Percentiles rank a stretch among this genome's conserved stretches.
phyloP scores from a whole-genome alignment of 768 basidiomycete genomes.

The Sarcomyxa edulis region DNA sequence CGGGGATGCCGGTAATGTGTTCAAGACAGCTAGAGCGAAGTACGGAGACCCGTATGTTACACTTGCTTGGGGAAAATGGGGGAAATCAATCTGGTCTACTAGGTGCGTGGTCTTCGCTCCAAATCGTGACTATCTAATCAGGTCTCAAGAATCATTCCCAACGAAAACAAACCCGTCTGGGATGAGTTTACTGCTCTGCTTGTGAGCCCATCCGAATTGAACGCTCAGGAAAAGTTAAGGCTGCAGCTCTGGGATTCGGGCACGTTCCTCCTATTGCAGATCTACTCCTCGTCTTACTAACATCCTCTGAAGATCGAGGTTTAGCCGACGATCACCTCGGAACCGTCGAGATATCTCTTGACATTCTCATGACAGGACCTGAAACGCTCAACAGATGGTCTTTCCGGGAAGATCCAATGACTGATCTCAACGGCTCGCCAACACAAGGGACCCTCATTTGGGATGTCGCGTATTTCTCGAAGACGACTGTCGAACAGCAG shows the following conservation, averaged over 20 bases:
- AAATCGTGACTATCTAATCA: not conserved
- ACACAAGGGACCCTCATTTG: conserved; percentile 36
- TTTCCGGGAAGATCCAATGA: conserved; percentile 41
- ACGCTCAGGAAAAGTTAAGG: conserved; percentile 58
- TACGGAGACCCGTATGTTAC: conserved; percentile 55
- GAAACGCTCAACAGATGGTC: conserved; percentile 42
- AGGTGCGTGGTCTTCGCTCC: conserved; percentile 24
- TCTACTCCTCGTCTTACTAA: not conserved
- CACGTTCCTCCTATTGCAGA: conserved; percentile 16
- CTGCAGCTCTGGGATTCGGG: conserved; percentile 76
- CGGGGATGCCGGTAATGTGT: conserved; percentile 33
- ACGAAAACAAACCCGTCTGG: conserved; percentile 58
- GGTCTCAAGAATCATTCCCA: conserved; percentile 48
- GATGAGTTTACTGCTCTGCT: conserved; percentile 65
- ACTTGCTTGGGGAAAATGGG: conserved; percentile 57
- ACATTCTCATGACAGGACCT: conserved; percentile 24
- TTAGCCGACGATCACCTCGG: conserved; percentile 48
- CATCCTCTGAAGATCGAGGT: conserved; percentile 37
- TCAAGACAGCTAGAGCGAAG: too few species aligned
- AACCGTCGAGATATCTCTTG: conserved; percentile 35
- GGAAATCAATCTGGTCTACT: conserved; percentile 65
- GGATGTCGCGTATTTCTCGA: conserved; percentile 49
- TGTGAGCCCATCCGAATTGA: conserved; percentile 59
- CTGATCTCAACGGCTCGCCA: conserved; percentile 20
- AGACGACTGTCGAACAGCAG: too few species aligned